Evolutionary conservation across 2,329 filamentous ascomycete species (phyloP).

Genomic region (Penicillium sclerotiorum): DNA sequence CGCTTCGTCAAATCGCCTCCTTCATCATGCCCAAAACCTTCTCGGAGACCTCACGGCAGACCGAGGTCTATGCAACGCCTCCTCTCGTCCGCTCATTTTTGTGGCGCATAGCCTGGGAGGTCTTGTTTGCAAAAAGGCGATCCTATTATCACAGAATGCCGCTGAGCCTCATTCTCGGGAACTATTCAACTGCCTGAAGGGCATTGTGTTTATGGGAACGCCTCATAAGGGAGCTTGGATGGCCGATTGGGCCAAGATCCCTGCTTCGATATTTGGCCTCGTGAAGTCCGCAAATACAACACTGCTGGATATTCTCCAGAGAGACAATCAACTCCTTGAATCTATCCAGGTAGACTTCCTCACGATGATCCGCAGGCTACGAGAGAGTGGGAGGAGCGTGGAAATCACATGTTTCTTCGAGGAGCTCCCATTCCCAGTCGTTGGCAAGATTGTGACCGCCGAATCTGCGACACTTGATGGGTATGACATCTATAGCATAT

Average conservation of each 20-base stretch:
- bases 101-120: slow-evolving; percentile 5
- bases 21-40: slow-evolving; percentile 3
- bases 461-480: slow-evolving; percentile 1
- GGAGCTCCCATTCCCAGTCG: background rate
- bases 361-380: slow-evolving; percentile 1
- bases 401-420: background rate
- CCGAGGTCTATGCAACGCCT: background rate
- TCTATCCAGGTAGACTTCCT: slow-evolving; percentile 2
- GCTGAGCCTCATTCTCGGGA: background rate
- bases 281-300: slow-evolving; percentile 1
- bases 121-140: slow-evolving; percentile 3
- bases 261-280: background rate
- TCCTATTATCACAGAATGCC: slow-evolving; percentile 4
- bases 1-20: background rate
- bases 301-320: background rate
- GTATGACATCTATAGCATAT: slow-evolving; percentile 2
- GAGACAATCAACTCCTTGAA: background rate
- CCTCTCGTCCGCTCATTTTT: slow-evolving; percentile 2
- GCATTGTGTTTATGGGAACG: slow-evolving; percentile 4
- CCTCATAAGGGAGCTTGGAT: slow-evolving; percentile 4
- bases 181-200: background rate
- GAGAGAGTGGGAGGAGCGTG: background rate
- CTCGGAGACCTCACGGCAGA: background rate
- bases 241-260: slow-evolving; percentile 4
- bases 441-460: background rate